Evolutionary conservation across 2,329 filamentous ascomycete species (phyloP), one percentile per base, ranked within the genome.

Genomic region (Fusarium sacchari): DNA sequence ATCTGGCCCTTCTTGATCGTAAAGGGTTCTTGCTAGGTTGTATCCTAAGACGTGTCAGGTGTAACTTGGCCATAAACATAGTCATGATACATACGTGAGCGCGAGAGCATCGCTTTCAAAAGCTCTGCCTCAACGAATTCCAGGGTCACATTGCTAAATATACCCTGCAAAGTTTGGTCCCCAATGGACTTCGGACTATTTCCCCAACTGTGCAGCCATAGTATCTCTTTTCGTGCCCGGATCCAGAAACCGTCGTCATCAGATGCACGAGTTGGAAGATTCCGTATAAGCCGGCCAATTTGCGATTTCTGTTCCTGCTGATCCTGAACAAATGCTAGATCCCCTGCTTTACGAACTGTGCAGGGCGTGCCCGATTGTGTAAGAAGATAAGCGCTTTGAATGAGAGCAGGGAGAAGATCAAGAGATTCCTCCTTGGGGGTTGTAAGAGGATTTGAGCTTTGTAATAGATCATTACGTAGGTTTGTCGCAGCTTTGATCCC

Each of bases 161-260:
- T 83, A 28, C 93, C 93, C 15, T 89, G 83, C 28, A 91, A 88
- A 42, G 83, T 83, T 32, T 82, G 84, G 26, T 77, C 78, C 26
- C 32, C 74, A n/a, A 30, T 49, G 22, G 57, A 34, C 36, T 32
- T 72, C 7, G 72, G 44, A 6, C 88, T 85, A 30, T 86, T 85
- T 39, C 91, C 91, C 93, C 93, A 95, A 76, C 88, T 88, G 78
- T 91, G 90, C 36, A 96, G 84, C 93, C 93, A 96, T 8, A 94
- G 79, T 14, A 95, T 81, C 75, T 92, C 90, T 46, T 88, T 87
- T 64, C 93, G 87, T 18, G 88, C 86, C 60, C 83, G 85, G 32
- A 86, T 83, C 91, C 92, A 93, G 69, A 88, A 89, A 39, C 86
- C 86, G 67, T 93, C 91, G 60, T 93, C 90, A 40, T 86, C 87